Evolutionary conservation across 2,329 filamentous ascomycete species (phyloP), one percentile per base, ranked within the genome.

Genomic region (Pestalotiopsis sp.): DNA sequence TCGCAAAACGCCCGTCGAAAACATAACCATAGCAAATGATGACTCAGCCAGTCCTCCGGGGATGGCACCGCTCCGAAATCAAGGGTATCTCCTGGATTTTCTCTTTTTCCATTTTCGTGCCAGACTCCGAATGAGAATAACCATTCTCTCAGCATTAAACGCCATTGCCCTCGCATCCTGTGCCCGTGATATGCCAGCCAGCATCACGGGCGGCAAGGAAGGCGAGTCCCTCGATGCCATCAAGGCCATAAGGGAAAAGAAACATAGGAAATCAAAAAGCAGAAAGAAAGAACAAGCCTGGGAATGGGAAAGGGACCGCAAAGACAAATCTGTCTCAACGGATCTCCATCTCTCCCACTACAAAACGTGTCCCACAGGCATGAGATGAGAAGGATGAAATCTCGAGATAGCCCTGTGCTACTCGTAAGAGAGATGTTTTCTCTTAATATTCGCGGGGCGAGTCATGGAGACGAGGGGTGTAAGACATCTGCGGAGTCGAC

Each of bases 401-500:
- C 31, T 36, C 31, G 31, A 36, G 9, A 36, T 36, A 36, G 31
- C 31, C 31, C 31, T 36, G 31, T 36, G 6, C 31, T 36, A 36
- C 31, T 36, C 31, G 31, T 27, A 27, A 27, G 27, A 27, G 27
- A 27, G 27, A 27, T 27, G 27, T 27, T 4, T 27, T 27, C 31
- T 36, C 31, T 36, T 9, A 36, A 36, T 36, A 36, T 36, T 27
- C 67, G 25, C 57, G 20, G n/a, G 39, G 39, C 9, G 61, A 55
- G 17, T 11, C 23, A 17, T 66, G 25, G 49, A 61, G 68, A n/a
- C 73, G 65, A n/a, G 69, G 69, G 14, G 36, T n/a, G 9, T 45
- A 27, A 13, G 69, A 59, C 11, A 67, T 27, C 2, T 69, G 67
- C 1, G 65, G 69, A 62, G 65, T 68, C 60, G 65, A 64, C 69